Percentiles rank a stretch among this genome's conserved stretches.
These are phyloP conservation scores for Calycina herbarum DNA, from an alignment of 2,329 filamentous ascomycete genomes.

Conservation along the genomic window DNA sequence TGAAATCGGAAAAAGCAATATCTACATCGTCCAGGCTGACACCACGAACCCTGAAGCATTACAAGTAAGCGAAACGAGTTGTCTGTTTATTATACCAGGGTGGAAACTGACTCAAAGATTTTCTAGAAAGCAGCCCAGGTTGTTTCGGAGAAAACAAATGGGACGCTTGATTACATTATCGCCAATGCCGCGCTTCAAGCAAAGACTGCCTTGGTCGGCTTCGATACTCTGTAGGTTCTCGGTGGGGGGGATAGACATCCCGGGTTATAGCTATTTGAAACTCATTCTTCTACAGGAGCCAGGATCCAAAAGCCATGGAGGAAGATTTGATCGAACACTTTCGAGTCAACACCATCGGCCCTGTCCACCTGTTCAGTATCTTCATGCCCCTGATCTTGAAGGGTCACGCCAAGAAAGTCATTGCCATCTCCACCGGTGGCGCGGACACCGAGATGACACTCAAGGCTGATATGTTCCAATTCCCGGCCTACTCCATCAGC, in stretches of 20 bases:
- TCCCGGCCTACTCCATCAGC: slow-evolving; percentile 46
- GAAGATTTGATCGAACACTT: slow-evolving; percentile 39
- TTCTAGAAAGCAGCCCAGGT: slow-evolving; percentile 20
- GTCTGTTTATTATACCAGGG: no score
- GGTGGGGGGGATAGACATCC: neutral
- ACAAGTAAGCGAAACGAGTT: slow-evolving; percentile 4
- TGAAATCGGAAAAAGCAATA: slow-evolving; percentile 38
- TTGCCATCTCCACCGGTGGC: slow-evolving; percentile 48
- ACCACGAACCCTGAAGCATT: slow-evolving; percentile 14
- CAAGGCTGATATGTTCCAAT: slow-evolving; percentile 39
- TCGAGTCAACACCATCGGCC: slow-evolving; percentile 51
- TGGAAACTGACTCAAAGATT: no score
- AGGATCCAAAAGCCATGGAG: slow-evolving; percentile 38
- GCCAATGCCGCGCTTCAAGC: slow-evolving; percentile 45
- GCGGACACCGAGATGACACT: slow-evolving; percentile 48
- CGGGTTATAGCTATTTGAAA: no score
- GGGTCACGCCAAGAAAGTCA: slow-evolving; percentile 53
- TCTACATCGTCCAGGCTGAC: slow-evolving; percentile 23
- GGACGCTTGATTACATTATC: slow-evolving; percentile 51
- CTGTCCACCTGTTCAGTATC: slow-evolving; percentile 52
- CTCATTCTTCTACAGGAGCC: no score
- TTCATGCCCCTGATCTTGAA: slow-evolving; percentile 54
- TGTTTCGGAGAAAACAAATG: slow-evolving; percentile 38
- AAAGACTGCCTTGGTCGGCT: slow-evolving; percentile 19
- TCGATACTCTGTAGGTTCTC: slow-evolving; percentile 9